Evolutionary conservation across 2,329 filamentous ascomycete species (phyloP), one percentile per base, ranked within the genome.

Genomic region (Fusarium sp.): DNA sequence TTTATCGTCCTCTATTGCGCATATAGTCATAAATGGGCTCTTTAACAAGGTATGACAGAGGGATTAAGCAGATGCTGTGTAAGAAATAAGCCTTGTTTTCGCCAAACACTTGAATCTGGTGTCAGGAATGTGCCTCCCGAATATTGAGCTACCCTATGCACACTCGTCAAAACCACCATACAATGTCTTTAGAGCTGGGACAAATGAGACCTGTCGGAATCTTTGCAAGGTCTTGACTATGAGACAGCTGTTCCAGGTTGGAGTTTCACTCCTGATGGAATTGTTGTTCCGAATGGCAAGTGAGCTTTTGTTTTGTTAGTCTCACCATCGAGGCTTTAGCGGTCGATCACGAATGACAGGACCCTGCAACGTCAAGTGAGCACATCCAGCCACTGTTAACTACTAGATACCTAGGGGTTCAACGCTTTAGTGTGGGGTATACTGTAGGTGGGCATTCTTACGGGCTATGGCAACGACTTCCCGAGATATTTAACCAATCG

Each of bases 311-410:
- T 37, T 37, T 7, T 37, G 40, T 48, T 57, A 56, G 45, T 33
- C 41, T 41, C 20, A 32, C 35, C 39, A 33, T 61, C 17, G 19
- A 55, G 40, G 60, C 43, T 52, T 56, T 49, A 62, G 63, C 47
- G 43, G 66, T 58, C 68, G 66, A 71, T 71, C 69, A 68, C 70
- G 25, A 23, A 19, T 44, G 57, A 35, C 56, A 53, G 53, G 49
- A 35, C 2, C 25, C 4, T 27, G 25, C 9, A 27, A 56, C 37
- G 22, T 23, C 22, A 43, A 60, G 20, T 49, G 20, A 55, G 35
- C 51, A 43, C 37, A 45, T 25, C 50, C 32, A 63, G 51, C 54
- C 51, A 58, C 60, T 39, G 32, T 30, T 37, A 22, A 33, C 25
- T 27, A 22, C n/a, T n/a, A n/a, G n/a, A n/a, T n/a, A n/a, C n/a